Evolutionary conservation across 768 basidiomycete species (phyloP).

Genomic region (Boletus vermiculosoides): DNA sequence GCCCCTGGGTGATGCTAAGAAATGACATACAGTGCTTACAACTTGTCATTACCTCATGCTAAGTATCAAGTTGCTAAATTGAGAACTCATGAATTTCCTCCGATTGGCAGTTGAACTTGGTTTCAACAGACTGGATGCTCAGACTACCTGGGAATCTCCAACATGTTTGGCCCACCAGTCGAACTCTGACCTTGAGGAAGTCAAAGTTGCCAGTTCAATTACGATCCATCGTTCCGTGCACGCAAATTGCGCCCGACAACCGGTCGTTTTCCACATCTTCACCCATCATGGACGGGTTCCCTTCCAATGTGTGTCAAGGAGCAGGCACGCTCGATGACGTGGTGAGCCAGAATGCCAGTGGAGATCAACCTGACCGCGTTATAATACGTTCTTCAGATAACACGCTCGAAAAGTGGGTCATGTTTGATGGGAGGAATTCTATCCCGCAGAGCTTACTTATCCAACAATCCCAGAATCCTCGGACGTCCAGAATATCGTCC

Average conservation of each 20-base stretch:
- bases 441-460: neutral
- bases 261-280: conserved; percentile 2
- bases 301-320: neutral
- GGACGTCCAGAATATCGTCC: conserved; percentile 12
- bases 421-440: neutral
- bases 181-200: neutral
- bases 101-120: neutral
- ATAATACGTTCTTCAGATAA: conserved; percentile 9
- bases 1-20: neutral
- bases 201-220: neutral
- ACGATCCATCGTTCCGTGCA: neutral
- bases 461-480: conserved; percentile 14
- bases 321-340: conserved; percentile 17
- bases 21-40: neutral
- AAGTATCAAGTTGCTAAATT: neutral
- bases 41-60: neutral
- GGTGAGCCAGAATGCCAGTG: conserved; percentile 14
- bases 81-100: neutral
- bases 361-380: neutral
- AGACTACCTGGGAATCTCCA: conserved; percentile 3
- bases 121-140: conserved; percentile 7
- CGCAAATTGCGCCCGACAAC: neutral
- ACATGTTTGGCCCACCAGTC: neutral
- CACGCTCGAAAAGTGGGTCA: conserved; percentile 22
- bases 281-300: conserved; percentile 3